Percentiles rank a stretch among this genome's conserved stretches.
Conservation (phyloP, 306 rosid genomes). For the Sicyos edulis region DNA sequence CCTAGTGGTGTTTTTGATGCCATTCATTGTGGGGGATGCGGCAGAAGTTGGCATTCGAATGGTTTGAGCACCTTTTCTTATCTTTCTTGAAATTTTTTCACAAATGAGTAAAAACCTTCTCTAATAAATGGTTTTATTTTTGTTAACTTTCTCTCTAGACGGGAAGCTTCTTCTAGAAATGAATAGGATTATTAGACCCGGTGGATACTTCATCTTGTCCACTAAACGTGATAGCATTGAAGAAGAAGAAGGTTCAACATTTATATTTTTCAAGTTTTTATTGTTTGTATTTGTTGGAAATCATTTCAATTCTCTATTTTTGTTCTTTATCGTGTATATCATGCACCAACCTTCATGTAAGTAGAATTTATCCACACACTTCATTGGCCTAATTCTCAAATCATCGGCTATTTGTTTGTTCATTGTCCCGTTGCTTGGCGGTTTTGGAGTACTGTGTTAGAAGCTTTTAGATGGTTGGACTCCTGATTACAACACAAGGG, state of each 20-base stretch:
- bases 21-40: constrained; percentile 78
- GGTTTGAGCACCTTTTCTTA: constrained; percentile 35
- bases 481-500: no score
- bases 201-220: constrained; percentile 85
- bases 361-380: background rate
- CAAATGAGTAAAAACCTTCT: background rate
- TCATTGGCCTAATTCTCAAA: background rate
- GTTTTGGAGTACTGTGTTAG: no score
- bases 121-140: constrained; percentile 4
- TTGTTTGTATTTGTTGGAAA: background rate
- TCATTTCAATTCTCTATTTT: background rate
- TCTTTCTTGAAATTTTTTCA: background rate
- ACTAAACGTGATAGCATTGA: constrained; percentile 70
- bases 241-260: constrained; percentile 77
- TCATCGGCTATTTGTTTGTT: no score
- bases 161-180: constrained; percentile 88
- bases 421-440: no score
- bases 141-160: constrained; percentile 36
- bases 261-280: background rate
- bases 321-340: background rate
- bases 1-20: constrained; percentile 83
- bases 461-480: no score
- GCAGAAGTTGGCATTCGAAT: constrained; percentile 71
- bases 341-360: background rate
- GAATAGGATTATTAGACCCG: constrained; percentile 77